Percentiles rank a stretch among this genome's conserved stretches.
These are phyloP conservation scores for Chlorencoelia australis DNA, from an alignment of 2,329 filamentous ascomycete species.

Conservation along the genomic window DNA sequence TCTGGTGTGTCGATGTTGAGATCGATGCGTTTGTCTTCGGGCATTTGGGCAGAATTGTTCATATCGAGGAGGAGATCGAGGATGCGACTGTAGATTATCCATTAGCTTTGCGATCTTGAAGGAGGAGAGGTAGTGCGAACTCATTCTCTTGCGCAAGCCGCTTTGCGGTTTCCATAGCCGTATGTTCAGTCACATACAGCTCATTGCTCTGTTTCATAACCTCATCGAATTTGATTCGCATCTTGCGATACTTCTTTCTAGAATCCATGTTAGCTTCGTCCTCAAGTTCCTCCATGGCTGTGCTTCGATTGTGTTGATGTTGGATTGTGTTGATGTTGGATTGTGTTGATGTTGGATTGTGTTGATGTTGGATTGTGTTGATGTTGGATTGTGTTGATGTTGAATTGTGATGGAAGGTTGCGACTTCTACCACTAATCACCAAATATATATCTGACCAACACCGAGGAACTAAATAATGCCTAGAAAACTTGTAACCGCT, in stretches of 20 bases:
- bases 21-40: constrained; percentile 64
- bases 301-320: too few relatives aligned
- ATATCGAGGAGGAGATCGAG: constrained; percentile 83
- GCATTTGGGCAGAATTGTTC: constrained; percentile 74
- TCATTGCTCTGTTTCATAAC: constrained; percentile 73
- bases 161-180: constrained; percentile 70
- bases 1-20: constrained; percentile 35
- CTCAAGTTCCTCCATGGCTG: too few relatives aligned
- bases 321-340: too few relatives aligned
- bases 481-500: too few relatives aligned
- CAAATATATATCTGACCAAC: too few relatives aligned
- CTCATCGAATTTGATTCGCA: constrained; percentile 69
- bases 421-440: too few relatives aligned
- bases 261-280: constrained; percentile 36
- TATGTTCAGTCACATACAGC: constrained; percentile 71
- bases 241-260: constrained; percentile 94
- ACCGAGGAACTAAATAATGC: too few relatives aligned
- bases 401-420: constrained; percentile 29
- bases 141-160: constrained; percentile 86
- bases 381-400: constrained; percentile 28
- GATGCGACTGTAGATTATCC: constrained; percentile 54
- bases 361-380: not conserved
- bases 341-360: too few relatives aligned
- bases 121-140: constrained; percentile 41
- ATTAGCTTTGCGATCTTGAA: constrained; percentile 3